Evolutionary conservation across 768 basidiomycete genomes (phyloP).

Genomic region (Suillus weaverae): DNA sequence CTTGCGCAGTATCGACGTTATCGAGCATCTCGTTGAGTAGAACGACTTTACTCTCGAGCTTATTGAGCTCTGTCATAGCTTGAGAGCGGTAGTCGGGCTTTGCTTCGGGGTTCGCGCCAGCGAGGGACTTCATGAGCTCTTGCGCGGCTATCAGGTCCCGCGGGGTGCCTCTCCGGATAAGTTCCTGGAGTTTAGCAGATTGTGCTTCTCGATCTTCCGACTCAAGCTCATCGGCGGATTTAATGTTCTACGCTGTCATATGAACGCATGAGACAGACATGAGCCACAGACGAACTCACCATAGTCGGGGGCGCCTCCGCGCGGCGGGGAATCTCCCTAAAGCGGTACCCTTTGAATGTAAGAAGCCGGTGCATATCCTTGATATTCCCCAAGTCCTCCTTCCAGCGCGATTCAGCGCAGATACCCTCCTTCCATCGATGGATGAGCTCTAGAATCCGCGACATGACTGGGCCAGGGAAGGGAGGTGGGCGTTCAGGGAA

Average conservation of each 20-base stretch:
- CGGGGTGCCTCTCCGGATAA: slow-evolving; percentile 94
- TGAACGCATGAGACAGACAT: slow-evolving; percentile 25
- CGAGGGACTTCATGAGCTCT: slow-evolving; percentile 93
- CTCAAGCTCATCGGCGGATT: slow-evolving; percentile 94
- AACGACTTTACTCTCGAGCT: slow-evolving; percentile 92
- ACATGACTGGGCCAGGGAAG: slow-evolving; percentile 94
- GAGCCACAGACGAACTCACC: slow-evolving; percentile 13
- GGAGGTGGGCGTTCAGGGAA: slow-evolving; percentile 98
- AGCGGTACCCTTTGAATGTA: slow-evolving; percentile 89
- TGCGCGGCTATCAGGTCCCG: slow-evolving; percentile 94
- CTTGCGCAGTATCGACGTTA: slow-evolving; percentile 70
- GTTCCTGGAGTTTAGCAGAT: slow-evolving; percentile 96
- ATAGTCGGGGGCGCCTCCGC: slow-evolving; percentile 20
- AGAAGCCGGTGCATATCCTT: slow-evolving; percentile 95
- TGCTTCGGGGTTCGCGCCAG: slow-evolving; percentile 93
- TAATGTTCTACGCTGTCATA: slow-evolving; percentile 62
- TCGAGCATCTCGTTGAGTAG: slow-evolving; percentile 97
- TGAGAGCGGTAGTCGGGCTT: slow-evolving; percentile 94
- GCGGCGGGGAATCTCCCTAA: slow-evolving; percentile 49
- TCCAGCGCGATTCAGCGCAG: slow-evolving; percentile 86
- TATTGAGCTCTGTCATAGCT: slow-evolving; percentile 86
- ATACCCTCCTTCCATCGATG: slow-evolving; percentile 94
- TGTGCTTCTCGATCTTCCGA: slow-evolving; percentile 94
- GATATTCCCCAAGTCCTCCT: slow-evolving; percentile 95
- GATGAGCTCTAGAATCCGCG: slow-evolving; percentile 88